These are phyloP conservation scores for Podila epigama DNA, from an alignment of 192 early-diverging fungal species.

Conservation along the genomic window DNA sequence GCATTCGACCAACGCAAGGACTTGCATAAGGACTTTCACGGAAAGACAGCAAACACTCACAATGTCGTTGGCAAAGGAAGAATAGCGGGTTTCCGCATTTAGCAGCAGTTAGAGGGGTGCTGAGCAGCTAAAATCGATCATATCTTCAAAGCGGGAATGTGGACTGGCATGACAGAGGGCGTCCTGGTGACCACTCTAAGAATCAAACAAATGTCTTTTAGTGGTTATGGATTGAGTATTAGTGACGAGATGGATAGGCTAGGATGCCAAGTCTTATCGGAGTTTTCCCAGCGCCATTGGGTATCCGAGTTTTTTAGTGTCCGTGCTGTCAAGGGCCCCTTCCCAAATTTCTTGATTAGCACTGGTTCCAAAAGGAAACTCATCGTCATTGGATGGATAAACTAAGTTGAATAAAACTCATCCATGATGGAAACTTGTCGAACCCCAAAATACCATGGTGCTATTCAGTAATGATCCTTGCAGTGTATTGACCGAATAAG, in stretches of 20 bases:
- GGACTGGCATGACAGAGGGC: constrained; percentile 89
- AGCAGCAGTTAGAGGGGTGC: no score
- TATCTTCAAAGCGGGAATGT: constrained; percentile 68
- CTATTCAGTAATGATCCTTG: constrained; percentile 64
- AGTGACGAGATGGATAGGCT: not conserved
- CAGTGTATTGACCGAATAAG: not conserved
- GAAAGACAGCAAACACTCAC: constrained; percentile 66
- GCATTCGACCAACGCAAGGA: constrained; percentile 87
- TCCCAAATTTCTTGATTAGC: not conserved
- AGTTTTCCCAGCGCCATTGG: no score
- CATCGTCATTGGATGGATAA: no score
- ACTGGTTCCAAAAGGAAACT: no score
- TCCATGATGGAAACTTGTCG: constrained; percentile 82
- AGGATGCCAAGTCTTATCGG: no score
- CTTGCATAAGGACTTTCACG: constrained; percentile 71
- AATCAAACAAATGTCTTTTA: constrained; percentile 72
- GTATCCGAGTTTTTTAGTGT: not conserved
- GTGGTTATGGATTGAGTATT: not conserved
- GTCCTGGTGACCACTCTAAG: constrained; percentile 87
- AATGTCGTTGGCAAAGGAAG: constrained; percentile 66
- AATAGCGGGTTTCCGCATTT: no score
- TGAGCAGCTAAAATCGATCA: not conserved
- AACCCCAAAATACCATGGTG: constrained; percentile 81
- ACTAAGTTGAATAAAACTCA: constrained; percentile 85
- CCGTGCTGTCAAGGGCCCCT: not conserved